Conservation (phyloP, 176 grass and related monocot genomes). For the Triticum dicoccoides region DNA sequence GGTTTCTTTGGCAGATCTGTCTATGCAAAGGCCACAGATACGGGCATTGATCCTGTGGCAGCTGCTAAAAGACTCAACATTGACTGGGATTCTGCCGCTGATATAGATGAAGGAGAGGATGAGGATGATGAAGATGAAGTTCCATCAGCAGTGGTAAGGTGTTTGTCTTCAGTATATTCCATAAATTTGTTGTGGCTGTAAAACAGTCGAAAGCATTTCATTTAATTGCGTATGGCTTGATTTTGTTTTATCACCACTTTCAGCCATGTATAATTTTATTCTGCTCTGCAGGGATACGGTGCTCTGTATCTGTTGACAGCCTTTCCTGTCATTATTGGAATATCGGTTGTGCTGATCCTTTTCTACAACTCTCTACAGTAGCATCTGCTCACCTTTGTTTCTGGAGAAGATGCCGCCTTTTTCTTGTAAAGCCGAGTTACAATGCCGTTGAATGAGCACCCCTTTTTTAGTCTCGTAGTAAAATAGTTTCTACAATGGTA, state of each 20-base stretch:
- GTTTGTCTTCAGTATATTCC: not conserved
- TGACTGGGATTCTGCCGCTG: slow-evolving; percentile 83
- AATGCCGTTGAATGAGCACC: not conserved
- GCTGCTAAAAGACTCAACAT: slow-evolving; percentile 92
- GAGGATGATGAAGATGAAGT: slow-evolving; percentile 66
- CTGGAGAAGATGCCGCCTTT: not conserved
- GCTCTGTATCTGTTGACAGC: slow-evolving; percentile 89
- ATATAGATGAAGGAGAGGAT: slow-evolving; percentile 63
- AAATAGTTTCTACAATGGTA: slow-evolving; percentile 7
- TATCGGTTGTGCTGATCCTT: slow-evolving; percentile 85
- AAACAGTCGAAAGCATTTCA: not conserved
- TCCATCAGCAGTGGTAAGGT: slow-evolving; percentile 75
- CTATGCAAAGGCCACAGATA: slow-evolving; percentile 89
- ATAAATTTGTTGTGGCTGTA: not conserved
- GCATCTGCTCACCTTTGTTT: slow-evolving; percentile 3
- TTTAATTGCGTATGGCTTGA: not conserved
- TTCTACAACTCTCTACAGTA: slow-evolving; percentile 98
- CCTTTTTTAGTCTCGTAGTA: not conserved
- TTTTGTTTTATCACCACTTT: not conserved
- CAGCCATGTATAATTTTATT: not conserved
- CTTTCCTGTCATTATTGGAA: slow-evolving; percentile 76
- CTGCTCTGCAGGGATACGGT: slow-evolving; percentile 74
- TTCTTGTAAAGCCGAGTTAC: slow-evolving; percentile 27
- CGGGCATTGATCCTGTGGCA: slow-evolving; percentile 73
- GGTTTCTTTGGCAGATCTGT: slow-evolving; percentile 67